Conservation (phyloP, 176 grass and related monocot genomes). For the Triticum timopheevii region DNA sequence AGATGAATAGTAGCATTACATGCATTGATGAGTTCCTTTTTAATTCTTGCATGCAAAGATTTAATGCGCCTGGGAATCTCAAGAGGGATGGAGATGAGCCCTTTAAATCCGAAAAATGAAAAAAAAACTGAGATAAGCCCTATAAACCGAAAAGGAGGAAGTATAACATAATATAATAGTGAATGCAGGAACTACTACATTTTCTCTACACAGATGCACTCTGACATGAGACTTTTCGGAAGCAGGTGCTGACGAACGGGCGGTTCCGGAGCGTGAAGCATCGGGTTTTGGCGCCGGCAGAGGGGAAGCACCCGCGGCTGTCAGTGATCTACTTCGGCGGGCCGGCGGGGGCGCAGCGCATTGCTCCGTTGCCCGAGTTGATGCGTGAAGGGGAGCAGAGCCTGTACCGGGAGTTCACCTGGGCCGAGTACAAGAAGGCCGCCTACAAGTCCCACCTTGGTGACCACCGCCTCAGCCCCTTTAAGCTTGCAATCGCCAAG, state of each 20-base stretch:
- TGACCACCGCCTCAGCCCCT: slow-evolving; percentile 62
- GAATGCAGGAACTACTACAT: not conserved
- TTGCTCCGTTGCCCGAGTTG: slow-evolving; percentile 63
- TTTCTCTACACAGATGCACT: not conserved
- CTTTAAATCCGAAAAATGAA: no score
- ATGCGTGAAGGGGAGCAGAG: slow-evolving; percentile 61
- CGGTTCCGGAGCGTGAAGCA: slow-evolving; percentile 80
- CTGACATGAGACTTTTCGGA: not conserved
- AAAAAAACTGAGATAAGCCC: no score
- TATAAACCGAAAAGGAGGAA: no score
- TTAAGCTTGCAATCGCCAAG: slow-evolving; percentile 32
- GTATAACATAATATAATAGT: no score
- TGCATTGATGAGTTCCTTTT: no score
- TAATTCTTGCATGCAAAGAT: no score
- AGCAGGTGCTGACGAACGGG: slow-evolving; percentile 84
- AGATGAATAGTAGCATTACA: no score
- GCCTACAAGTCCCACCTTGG: slow-evolving; percentile 58
- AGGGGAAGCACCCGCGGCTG: slow-evolving; percentile 43
- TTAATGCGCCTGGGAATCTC: no score
- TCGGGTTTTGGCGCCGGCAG: slow-evolving; percentile 66
- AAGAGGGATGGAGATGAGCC: no score
- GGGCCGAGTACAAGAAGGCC: slow-evolving; percentile 77
- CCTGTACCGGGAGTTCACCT: slow-evolving; percentile 82
- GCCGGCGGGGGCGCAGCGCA: slow-evolving; percentile 41
- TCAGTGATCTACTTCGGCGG: slow-evolving; percentile 90